phyloP scores from a whole-genome alignment of 192 early-diverging fungal genomes.

The Coemansia sp. region DNA sequence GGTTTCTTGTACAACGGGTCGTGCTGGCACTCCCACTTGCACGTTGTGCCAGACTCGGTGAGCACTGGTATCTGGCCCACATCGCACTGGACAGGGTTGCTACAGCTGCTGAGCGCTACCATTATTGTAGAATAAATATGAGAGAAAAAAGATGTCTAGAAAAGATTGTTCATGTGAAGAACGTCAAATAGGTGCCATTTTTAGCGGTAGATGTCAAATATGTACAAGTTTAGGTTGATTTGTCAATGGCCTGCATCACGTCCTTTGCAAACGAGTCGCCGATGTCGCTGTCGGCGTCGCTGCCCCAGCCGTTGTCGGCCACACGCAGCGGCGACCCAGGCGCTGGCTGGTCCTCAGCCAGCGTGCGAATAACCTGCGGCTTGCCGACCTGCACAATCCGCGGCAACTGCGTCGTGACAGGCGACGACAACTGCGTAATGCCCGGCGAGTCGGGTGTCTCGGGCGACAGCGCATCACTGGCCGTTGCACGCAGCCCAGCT shows the following conservation, averaged over 20 bases:
- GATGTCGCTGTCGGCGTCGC: conserved; percentile 11
- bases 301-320: conserved; percentile 34
- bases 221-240: conserved; percentile 8
- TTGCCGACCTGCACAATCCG: conserved; percentile 38
- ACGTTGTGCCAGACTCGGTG: conserved; percentile 16
- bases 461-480: conserved; percentile 18
- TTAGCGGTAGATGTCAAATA: conserved; percentile 1
- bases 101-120: not conserved
- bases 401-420: conserved; percentile 28
- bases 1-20: conserved; percentile 38
- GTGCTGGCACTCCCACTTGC: conserved; percentile 31
- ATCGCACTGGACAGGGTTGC: not conserved
- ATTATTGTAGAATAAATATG: not conserved
- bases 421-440: conserved; percentile 16
- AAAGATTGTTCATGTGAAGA: not conserved
- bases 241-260: conserved; percentile 2
- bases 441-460: conserved; percentile 21
- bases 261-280: conserved; percentile 28
- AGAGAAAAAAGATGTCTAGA: not conserved
- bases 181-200: not conserved
- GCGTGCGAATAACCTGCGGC: conserved; percentile 17
- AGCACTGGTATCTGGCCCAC: conserved; percentile 31
- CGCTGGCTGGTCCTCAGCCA: conserved; percentile 9
- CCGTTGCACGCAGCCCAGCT: conserved; percentile 1
- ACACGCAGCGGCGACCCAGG: conserved; percentile 28